Evolutionary conservation across 2,329 filamentous ascomycete genomes (phyloP).

Genomic region (Ophiostoma sp.): DNA sequence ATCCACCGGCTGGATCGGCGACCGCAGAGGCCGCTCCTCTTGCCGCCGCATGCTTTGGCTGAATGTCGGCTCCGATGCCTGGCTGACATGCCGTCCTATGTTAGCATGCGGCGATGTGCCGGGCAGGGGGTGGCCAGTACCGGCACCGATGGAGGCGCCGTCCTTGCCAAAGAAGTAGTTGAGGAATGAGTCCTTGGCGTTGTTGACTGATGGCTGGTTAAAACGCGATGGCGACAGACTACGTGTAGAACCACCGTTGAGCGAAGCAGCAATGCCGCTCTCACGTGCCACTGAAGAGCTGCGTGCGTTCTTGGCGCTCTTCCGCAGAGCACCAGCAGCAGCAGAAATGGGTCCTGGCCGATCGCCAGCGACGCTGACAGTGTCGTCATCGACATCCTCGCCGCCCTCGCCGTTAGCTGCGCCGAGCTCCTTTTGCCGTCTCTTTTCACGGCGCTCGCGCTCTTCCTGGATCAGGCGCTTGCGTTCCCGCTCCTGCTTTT

Average conservation of each 20-base stretch:
- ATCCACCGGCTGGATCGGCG: conserved; percentile 36
- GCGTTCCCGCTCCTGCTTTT: conserved; percentile 90
- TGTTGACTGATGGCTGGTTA: conserved; percentile 54
- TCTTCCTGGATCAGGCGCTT: conserved; percentile 76
- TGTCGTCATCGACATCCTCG: conserved; percentile 56
- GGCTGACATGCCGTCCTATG: conserved; percentile 63
- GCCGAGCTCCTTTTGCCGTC: conserved; percentile 75
- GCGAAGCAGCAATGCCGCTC: conserved; percentile 58
- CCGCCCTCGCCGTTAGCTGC: conserved; percentile 62
- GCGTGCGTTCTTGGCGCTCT: conserved; percentile 53
- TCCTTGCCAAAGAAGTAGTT: conserved; percentile 99
- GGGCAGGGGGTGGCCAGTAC: neutral
- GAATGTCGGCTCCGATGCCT: conserved; percentile 73
- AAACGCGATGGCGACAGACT: conserved; percentile 58
- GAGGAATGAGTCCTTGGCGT: conserved; percentile 81
- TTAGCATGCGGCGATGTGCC: conserved; percentile 30
- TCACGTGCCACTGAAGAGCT: conserved; percentile 77
- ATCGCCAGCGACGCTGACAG: conserved; percentile 51
- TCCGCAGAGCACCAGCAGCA: conserved; percentile 56
- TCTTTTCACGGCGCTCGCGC: conserved; percentile 75
- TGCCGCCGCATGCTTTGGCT: conserved; percentile 74
- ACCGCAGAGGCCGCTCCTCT: conserved; percentile 53
- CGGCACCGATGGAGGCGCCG: conserved; percentile 38
- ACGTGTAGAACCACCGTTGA: conserved; percentile 52
- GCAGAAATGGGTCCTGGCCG: conserved; percentile 34